phyloP scores from a whole-genome alignment of 768 basidiomycete genomes.

The Albatrellus ellisii region DNA sequence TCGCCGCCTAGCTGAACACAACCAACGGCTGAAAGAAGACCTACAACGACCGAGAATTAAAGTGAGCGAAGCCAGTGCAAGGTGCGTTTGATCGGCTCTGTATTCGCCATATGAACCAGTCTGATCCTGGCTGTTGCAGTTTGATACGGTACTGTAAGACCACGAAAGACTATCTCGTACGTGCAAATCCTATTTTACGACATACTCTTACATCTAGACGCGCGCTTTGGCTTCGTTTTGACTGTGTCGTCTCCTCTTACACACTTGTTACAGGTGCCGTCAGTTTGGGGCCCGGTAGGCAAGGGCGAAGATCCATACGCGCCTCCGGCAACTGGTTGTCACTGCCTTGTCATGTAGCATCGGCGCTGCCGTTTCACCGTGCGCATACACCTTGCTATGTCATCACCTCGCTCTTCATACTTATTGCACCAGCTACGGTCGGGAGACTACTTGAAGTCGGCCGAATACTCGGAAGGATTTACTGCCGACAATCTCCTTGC shows the following conservation, averaged over 20 bases:
- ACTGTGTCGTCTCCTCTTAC: slow-evolving; percentile 1
- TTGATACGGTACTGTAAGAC: slow-evolving; percentile 64
- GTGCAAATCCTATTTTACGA: no score
- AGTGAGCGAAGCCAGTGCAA: slow-evolving; percentile 60
- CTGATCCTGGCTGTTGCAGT: slow-evolving; percentile 23
- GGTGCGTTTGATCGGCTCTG: slow-evolving; percentile 25
- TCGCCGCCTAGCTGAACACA: slow-evolving; percentile 65
- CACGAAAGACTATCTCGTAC: slow-evolving; percentile 56
- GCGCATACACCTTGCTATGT: no score
- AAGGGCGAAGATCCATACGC: slow-evolving; percentile 90
- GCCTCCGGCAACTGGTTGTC: slow-evolving; percentile 42
- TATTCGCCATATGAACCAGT: neutral
- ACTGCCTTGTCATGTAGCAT: slow-evolving; percentile 4
- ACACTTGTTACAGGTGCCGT: slow-evolving; percentile 52
- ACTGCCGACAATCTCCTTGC: no score
- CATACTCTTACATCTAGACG: no score
- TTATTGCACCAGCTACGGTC: no score
- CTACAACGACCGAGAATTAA: slow-evolving; percentile 56
- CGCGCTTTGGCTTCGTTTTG: slow-evolving; percentile 1
- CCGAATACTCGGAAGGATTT: no score
- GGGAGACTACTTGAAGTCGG: no score
- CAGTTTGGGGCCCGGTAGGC: slow-evolving; percentile 93
- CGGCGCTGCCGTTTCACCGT: no score
- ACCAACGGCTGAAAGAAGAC: slow-evolving; percentile 59
- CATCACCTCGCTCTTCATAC: no score